Evolutionary conservation across 1,284 basidiomycete genomes (phyloP).

Genomic region (Leccinum subrobustum): DNA sequence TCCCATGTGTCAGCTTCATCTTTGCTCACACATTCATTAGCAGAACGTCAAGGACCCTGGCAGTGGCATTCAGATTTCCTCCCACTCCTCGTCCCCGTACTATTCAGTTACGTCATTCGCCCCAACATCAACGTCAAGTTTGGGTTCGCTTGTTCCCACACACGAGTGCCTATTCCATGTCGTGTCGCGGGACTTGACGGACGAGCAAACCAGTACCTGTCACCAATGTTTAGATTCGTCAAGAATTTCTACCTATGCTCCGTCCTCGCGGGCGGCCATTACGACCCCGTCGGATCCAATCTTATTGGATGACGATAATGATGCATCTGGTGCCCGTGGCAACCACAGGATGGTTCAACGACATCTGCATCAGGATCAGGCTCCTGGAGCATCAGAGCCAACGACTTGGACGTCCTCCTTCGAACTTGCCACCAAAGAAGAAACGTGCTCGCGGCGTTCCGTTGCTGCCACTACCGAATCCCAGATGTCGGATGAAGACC

Average conservation of each 20-base stretch:
- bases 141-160: slow-evolving; percentile 30
- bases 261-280: background rate
- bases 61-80: background rate
- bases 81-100: slow-evolving; percentile 6
- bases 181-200: slow-evolving; percentile 7
- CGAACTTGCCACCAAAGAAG: background rate
- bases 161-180: slow-evolving; percentile 29
- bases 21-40: background rate
- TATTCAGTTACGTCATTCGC: slow-evolving; percentile 17
- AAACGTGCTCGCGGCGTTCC: slow-evolving; percentile 6
- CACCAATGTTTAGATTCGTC: background rate
- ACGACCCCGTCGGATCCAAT: slow-evolving; percentile 3
- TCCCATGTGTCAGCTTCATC: background rate
- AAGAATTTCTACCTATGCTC: background rate
- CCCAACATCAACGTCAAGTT: slow-evolving; percentile 29
- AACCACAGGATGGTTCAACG: slow-evolving; percentile 1
- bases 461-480: slow-evolving; percentile 5
- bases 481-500: slow-evolving; percentile 22
- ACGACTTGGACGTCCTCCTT: slow-evolving; percentile 4
- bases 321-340: slow-evolving; percentile 4
- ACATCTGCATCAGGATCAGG: background rate
- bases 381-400: background rate
- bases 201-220: background rate
- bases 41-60: slow-evolving; percentile 11
- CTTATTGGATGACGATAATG: slow-evolving; percentile 9